Conservation (phyloP, 2,329 filamentous ascomycete species). For the Hymenotorrendiella dingleyae region DNA sequence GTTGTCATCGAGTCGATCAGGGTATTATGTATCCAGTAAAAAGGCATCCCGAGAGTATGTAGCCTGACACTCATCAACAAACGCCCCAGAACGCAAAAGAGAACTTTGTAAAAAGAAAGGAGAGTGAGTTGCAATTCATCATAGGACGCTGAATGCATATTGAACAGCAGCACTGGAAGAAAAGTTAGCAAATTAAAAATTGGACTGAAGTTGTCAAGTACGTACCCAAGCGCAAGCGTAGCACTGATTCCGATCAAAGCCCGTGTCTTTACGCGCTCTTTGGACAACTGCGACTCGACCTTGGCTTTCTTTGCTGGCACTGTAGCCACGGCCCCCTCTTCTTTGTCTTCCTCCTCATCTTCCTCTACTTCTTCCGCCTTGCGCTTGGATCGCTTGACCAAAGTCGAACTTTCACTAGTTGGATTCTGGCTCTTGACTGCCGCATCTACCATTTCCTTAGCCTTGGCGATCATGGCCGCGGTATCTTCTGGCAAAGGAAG, state of each 20-base stretch:
- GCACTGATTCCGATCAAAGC: constrained; percentile 82
- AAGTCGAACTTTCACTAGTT: constrained; percentile 7
- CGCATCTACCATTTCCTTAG: constrained; percentile 80
- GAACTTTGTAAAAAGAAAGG: constrained; percentile 9
- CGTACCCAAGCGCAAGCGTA: constrained; percentile 86
- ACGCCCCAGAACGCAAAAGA: constrained; percentile 15
- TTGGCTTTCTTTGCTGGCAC: constrained; percentile 68
- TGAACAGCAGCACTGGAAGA: constrained; percentile 29
- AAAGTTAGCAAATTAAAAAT: constrained; percentile 11
- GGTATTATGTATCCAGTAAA: constrained; percentile 24
- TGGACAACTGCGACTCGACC: constrained; percentile 70
- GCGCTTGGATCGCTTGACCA: constrained; percentile 53
- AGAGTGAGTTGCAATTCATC: not conserved
- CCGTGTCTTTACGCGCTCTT: constrained; percentile 79
- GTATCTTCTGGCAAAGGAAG: constrained; percentile 73
- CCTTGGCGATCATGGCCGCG: constrained; percentile 76
- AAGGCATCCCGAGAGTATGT: constrained; percentile 14
- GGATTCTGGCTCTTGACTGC: constrained; percentile 43
- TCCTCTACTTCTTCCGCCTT: constrained; percentile 66
- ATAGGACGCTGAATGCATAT: constrained; percentile 29
- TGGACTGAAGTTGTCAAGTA: constrained; percentile 27
- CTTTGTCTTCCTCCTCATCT: constrained; percentile 35
- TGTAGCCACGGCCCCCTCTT: constrained; percentile 40
- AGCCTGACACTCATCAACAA: constrained; percentile 18
- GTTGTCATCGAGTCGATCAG: constrained; percentile 10